These are phyloP conservation scores for Carex littledalei DNA, from an alignment of 176 grass and related monocot species.

Conservation along the genomic window DNA sequence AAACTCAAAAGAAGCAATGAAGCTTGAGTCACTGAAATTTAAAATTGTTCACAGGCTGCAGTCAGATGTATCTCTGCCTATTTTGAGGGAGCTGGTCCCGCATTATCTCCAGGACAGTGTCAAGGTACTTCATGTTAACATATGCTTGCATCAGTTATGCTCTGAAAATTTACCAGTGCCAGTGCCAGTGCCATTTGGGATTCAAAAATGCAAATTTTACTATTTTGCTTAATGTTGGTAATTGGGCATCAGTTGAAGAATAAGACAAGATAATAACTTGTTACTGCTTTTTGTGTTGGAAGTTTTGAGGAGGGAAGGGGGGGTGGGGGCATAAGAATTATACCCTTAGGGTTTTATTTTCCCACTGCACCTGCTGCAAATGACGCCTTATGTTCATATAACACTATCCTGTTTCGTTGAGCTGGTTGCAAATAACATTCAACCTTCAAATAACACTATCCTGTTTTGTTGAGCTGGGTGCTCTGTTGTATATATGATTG, in stretches of 20 bases:
- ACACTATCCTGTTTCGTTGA: not conserved
- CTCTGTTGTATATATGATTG: not conserved
- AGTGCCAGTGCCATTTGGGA: not conserved
- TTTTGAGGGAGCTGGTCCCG: constrained; percentile 81
- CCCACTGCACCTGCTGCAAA: not conserved
- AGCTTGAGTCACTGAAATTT: constrained; percentile 3
- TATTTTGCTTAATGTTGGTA: not conserved
- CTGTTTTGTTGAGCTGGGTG: not conserved
- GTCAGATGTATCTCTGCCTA: constrained; percentile 95
- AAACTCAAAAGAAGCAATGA: not conserved
- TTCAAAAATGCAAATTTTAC: not conserved
- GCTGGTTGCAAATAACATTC: not conserved
- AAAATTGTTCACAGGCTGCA: constrained; percentile 43
- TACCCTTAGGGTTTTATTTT: not conserved
- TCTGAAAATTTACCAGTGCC: not conserved
- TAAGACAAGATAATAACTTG: not conserved
- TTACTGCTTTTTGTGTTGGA: not conserved
- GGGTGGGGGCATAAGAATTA: not conserved
- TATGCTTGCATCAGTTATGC: not conserved
- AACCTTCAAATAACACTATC: not conserved
- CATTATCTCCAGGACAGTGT: constrained; percentile 94
- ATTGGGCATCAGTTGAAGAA: not conserved
- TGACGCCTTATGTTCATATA: not conserved
- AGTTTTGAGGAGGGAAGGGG: not conserved
- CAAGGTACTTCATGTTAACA: constrained; percentile 51